Percentiles rank a stretch among this genome's conserved stretches.
phyloP scores from a whole-genome alignment of 1,139 yeast genomes.

The Debaryomycetaceae sp. region DNA sequence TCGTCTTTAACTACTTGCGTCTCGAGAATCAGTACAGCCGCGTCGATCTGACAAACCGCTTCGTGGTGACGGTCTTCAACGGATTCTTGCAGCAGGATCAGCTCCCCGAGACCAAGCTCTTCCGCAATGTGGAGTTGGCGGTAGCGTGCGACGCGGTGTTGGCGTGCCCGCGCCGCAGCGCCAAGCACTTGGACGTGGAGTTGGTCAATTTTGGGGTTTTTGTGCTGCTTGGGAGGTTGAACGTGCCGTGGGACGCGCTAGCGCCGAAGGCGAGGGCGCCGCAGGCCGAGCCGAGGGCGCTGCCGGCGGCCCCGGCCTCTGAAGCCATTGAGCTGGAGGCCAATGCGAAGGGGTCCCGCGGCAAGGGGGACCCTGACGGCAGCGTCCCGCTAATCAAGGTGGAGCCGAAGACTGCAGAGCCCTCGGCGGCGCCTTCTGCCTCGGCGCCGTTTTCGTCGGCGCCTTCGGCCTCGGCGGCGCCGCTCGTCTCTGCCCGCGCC shows the following conservation, averaged over 20 bases:
- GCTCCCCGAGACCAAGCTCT: too few relatives aligned
- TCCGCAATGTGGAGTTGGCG: too few relatives aligned
- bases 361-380: too few relatives aligned
- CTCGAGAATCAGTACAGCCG: constrained; percentile 20
- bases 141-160: constrained; percentile 23
- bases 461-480: not conserved
- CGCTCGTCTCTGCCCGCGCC: not conserved
- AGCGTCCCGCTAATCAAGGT: too few relatives aligned
- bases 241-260: constrained; percentile 25
- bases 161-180: constrained; percentile 15
- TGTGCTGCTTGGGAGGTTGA: constrained; percentile 23
- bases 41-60: constrained; percentile 16
- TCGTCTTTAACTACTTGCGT: constrained; percentile 27
- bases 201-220: constrained; percentile 11
- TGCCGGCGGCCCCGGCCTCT: too few relatives aligned
- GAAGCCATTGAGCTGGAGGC: constrained; percentile 12
- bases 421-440: not conserved
- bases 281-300: too few relatives aligned
- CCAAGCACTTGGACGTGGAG: constrained; percentile 30
- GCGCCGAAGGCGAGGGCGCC: too few relatives aligned
- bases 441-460: not conserved
- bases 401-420: too few relatives aligned
- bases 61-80: constrained; percentile 25
- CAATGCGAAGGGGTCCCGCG: not conserved
- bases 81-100: constrained; percentile 21